Evolutionary conservation across 768 basidiomycete genomes (phyloP).

Genomic region (Kwoniella mangroviensis): DNA sequence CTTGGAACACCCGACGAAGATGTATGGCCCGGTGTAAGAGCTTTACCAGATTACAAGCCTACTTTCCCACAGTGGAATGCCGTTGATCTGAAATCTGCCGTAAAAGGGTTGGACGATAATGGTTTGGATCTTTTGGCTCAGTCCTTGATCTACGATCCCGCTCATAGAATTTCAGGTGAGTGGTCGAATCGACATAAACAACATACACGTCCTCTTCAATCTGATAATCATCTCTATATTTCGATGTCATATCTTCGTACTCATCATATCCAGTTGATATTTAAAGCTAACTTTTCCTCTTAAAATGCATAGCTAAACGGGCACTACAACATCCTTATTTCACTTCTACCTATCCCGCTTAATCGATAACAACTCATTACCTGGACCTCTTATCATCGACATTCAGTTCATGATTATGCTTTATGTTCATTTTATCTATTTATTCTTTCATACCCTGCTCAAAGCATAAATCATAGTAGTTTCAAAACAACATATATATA

Average conservation of each 20-base stretch:
- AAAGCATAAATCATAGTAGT: neutral
- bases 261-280: neutral
- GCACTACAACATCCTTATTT: conserved; percentile 64
- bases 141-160: conserved; percentile 82
- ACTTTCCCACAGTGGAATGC: conserved; percentile 94
- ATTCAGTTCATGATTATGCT: neutral
- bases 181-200: no score
- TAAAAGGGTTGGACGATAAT: conserved; percentile 72
- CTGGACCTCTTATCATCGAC: neutral
- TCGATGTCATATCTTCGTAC: no score
- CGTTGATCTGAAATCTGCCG: conserved; percentile 70
- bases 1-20: conserved; percentile 93
- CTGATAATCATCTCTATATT: neutral
- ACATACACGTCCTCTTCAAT: no score
- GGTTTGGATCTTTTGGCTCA: conserved; percentile 81
- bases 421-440: neutral
- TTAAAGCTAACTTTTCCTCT: conserved; percentile 2
- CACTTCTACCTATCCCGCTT: conserved; percentile 22
- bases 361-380: neutral
- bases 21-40: conserved; percentile 85
- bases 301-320: conserved; percentile 63
- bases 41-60: conserved; percentile 90
- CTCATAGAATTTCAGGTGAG: conserved; percentile 88
- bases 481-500: neutral
- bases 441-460: neutral